Base-by-base conservation (phyloP, 495 filamentous ascomycete genomes). In the Sabuloglossum arenarium region DNA sequence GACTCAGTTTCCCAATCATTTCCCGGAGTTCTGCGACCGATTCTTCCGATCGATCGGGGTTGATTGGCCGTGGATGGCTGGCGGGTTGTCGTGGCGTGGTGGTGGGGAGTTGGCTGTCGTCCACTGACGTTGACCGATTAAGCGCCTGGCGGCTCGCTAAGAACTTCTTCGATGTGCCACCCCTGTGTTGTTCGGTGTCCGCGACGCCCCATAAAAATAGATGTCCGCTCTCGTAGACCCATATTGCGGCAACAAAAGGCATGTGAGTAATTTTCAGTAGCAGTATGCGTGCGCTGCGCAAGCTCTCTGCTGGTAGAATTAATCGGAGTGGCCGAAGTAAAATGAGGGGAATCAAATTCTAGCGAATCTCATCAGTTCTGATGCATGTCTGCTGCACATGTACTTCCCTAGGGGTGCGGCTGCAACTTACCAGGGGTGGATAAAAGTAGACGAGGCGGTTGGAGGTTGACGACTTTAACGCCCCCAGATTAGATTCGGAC, bases 301-400 rank as follows among this genome's bases (percentile, higher is more conserved):
- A 74, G 46, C 77, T 75, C 58, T 81, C 80, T 11, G 85, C 77
- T 1, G 85, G 73, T 23, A 94, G 61, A 58, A 89, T 76, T 25
- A 94, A 69, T 59, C 89, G 77, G 58, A 94, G 70, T 0, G 90
- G 90, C 37, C 90, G 83, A 61, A 95, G 81, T 59, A 88, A 76
- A 45, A 86, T 70, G 49, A 94, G 75, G 0, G 89, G 83, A 43
- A 96, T 75, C 19, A 97, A 74, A 67, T 96, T 95, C 82, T 85
- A 63, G 21, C 31, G 2, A 32, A 24, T 57, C 56, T n/a, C n/a
- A 25, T 57, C 56, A 59, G 24, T 6, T 30, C 29, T 53, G 46
- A 8, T 43, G 54, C 45, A 42, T 6, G 11, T 8, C 11, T 10
- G 12, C n/a, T 19, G 46, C 19, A 25, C 19, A 46, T 23, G 54